These are phyloP conservation scores for Polyplosphaeria fusca DNA, from an alignment of 495 filamentous ascomycete species.

Conservation along the genomic window DNA sequence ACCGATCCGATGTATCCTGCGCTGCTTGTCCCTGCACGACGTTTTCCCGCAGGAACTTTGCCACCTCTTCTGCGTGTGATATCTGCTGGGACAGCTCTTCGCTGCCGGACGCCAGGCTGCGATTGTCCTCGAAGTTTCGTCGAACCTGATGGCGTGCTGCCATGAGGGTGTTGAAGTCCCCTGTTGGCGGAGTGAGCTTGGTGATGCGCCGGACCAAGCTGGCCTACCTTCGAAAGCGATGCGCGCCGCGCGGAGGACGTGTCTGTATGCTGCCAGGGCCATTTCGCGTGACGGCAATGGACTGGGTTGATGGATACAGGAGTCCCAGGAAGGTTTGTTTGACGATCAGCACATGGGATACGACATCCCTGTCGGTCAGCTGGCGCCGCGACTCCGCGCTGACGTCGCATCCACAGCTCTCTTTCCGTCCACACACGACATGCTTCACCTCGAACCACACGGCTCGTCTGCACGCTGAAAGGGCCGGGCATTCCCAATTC, in stretches of 20 bases:
- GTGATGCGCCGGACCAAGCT: not conserved
- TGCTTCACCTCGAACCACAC: not conserved
- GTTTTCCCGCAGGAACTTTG: slow-evolving; percentile 75
- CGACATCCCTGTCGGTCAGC: slow-evolving; percentile 22
- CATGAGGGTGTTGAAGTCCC: slow-evolving; percentile 60
- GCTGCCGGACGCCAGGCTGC: slow-evolving; percentile 53
- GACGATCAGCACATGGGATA: slow-evolving; percentile 11
- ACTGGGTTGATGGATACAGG: not conserved
- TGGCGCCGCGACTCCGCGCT: slow-evolving; percentile 10
- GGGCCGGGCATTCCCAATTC: slow-evolving; percentile 7
- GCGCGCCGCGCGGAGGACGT: slow-evolving; percentile 75
- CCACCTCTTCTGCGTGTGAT: slow-evolving; percentile 77
- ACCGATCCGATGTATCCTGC: slow-evolving; percentile 53
- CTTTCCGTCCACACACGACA: slow-evolving; percentile 6
- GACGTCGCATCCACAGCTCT: slow-evolving; percentile 15
- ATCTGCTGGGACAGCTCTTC: slow-evolving; percentile 53
- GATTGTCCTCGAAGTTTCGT: slow-evolving; percentile 64
- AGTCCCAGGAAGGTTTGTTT: slow-evolving; percentile 14
- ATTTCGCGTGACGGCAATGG: slow-evolving; percentile 43
- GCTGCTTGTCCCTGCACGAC: slow-evolving; percentile 71
- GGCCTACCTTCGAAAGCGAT: slow-evolving; percentile 76
- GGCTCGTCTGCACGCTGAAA: slow-evolving; percentile 7
- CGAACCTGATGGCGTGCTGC: slow-evolving; percentile 72
- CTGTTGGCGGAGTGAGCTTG: slow-evolving; percentile 44
- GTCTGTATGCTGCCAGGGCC: slow-evolving; percentile 75